Percentiles rank a stretch among this genome's conserved stretches.
Evolutionary conservation across 2,329 filamentous ascomycete species (phyloP).

Genomic region (Byssochlamys sp.): DNA sequence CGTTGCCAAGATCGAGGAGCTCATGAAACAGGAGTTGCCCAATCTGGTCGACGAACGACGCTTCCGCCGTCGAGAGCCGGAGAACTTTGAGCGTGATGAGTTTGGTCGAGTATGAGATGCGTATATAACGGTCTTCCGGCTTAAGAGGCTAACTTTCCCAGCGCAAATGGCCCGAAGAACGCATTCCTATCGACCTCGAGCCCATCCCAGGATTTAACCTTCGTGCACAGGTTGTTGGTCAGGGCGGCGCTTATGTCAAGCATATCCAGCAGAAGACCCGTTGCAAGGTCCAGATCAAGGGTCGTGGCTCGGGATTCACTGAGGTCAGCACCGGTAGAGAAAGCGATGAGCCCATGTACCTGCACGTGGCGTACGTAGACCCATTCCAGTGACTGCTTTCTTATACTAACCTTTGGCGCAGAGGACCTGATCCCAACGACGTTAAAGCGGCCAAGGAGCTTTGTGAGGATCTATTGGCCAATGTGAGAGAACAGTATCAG

Average conservation of each 20-base stretch:
- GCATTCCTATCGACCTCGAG: constrained; percentile 81
- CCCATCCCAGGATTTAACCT: constrained; percentile 91
- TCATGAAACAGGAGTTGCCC: constrained; percentile 92
- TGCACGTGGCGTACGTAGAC: constrained; percentile 75
- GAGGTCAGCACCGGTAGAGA: constrained; percentile 80
- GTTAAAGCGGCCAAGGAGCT: constrained; percentile 80
- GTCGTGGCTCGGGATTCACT: constrained; percentile 85
- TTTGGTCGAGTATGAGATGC: constrained; percentile 62
- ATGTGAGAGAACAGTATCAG: constrained; percentile 83
- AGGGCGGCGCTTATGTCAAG: constrained; percentile 91
- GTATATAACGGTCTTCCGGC: constrained; percentile 7
- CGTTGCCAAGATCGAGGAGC: constrained; percentile 76
- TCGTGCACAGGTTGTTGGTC: constrained; percentile 88
- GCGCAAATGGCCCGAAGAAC: constrained; percentile 98
- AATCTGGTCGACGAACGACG: constrained; percentile 90
- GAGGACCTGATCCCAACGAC: constrained; percentile 76
- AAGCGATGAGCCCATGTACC: constrained; percentile 91
- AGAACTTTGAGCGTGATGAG: constrained; percentile 78
- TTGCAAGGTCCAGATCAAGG: constrained; percentile 96
- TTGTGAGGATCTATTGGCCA: constrained; percentile 75
- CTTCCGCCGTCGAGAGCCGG: constrained; percentile 69
- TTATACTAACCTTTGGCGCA: constrained; percentile 35
- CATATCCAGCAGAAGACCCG: constrained; percentile 93
- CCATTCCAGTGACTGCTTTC: not conserved
- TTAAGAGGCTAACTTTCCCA: constrained; percentile 32